Evolutionary conservation across 179 eudicot genomes (phyloP), one percentile per base, ranked within the genome.

Genomic region (Silene vulgaris): DNA sequence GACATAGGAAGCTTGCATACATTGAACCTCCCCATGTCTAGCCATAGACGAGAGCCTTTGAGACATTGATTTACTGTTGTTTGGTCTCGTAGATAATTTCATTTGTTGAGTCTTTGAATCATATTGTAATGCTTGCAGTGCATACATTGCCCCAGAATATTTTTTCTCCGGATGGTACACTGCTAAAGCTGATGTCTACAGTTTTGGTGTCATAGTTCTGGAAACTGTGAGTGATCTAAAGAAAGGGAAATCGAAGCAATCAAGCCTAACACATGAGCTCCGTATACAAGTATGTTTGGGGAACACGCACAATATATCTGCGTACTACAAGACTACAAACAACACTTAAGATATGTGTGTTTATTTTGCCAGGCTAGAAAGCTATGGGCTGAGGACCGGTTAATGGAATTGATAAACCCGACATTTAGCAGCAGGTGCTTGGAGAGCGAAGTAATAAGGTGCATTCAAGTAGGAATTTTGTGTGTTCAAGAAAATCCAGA

Each of bases 111-210:
- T 23, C 26, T 23, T 23, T 23, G 26, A 23, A 23, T 23, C 26
- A 23, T 23, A 23, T 23, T 23, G 26, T n/a, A 35, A 68, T 68
- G 20, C 28, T 68, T 35, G 71, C 71, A 68, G 71, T 37, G 54
- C 28, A 68, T 68, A 68, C 28, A 40, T 68, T 37, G 71, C 71
- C 71, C 71, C 71, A 6, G 71, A 68, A 19, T 68, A 68, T 14
- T 68, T 11, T 68, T 7, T 3, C 56, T 13, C 71, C 37, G 71
- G 71, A 35, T 1, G 71, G 71, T 68, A 37, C 54, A 35, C 71
- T 17, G 26, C 4, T 54, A 68, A 23, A 23, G 26, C 26, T 23
- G 26, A 23, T 23, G 26, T 23, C 26, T 23, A 23, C 26, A 23
- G 26, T 23, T 23, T 23, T 23, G 26, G 26, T 23, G 26, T 23